Base-by-base conservation (phyloP, 345 rosid genomes). In the Citropsis articulata region DNA sequence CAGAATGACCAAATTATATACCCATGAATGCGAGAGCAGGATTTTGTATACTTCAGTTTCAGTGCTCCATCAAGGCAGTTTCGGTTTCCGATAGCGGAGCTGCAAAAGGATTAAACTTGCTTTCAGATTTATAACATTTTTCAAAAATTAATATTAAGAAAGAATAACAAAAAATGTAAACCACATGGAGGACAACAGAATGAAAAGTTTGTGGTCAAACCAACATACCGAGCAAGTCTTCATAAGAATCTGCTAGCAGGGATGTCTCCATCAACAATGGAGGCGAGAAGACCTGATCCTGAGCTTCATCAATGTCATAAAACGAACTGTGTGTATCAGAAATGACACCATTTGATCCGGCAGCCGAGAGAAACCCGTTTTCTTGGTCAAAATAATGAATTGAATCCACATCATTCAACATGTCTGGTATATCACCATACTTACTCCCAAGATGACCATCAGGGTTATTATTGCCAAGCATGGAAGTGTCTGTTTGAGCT, bases 11-110 rank as follows among this genome's bases (percentile, higher is more conserved):
- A 59, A 59, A 73, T 56, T 59, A 73, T 73, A 71, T 73, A 72
- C 71, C 57, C 76, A 21, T n/a, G 48, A 74, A 60, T 13, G 35
- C 22, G 57, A 71, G n/a, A 60, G 38, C 35, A 53, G 40, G 73
- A 72, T 18, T 50, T 57, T 65, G 75, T 9, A 69, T 73, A 78
- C 61, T 55, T 68, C 31, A 65, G 38, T 72, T 72, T 89, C 85
- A 93, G 42, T 87, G 91, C 73, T 93, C 95, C 95, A 93, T 90
- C 84, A 93, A 82, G 38, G 97, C 95, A 1, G 87, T 83, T 82
- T 93, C 97, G 4, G 93, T 93, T 86, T 93, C 97, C 63, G 95
- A 91, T 12, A 93, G 80, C 60, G 97, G 97, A 83, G 97, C 95
- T 93, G 88, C 91, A 84, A 71, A 69, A 81, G 40, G 45, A 81